Percentiles rank a stretch among this genome's conserved stretches.
Evolutionary conservation across 352 stramenopile species (phyloP).

Genomic region (Bremia lactucae): DNA sequence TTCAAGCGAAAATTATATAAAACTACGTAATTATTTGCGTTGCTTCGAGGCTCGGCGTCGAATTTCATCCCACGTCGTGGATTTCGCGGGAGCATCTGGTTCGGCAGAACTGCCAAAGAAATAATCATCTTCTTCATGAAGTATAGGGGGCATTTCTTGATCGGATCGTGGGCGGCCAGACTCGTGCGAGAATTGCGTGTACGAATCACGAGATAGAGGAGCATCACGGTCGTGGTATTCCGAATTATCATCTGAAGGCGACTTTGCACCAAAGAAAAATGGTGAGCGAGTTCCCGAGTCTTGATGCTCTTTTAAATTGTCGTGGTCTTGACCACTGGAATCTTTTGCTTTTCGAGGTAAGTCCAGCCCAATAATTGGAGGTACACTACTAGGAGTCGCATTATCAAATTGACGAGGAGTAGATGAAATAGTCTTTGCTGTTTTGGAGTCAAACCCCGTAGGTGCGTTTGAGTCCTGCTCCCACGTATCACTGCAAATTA

Average conservation of each 20-base stretch:
- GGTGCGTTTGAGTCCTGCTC: slow-evolving; percentile 10
- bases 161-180: slow-evolving; percentile 3
- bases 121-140: slow-evolving; percentile 41
- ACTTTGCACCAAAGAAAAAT: slow-evolving; percentile 49
- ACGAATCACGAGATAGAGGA: slow-evolving; percentile 31
- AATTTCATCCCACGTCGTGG: slow-evolving; percentile 73
- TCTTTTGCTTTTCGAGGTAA: slow-evolving; percentile 9
- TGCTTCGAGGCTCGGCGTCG: slow-evolving; percentile 40
- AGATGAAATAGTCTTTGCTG: slow-evolving; percentile 3
- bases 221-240: slow-evolving; percentile 8
- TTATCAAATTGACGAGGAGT: slow-evolving; percentile 8
- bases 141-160: slow-evolving; percentile 9
- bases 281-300: slow-evolving; percentile 14
- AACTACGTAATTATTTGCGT: slow-evolving; percentile 23
- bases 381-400: slow-evolving; percentile 9
- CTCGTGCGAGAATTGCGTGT: slow-evolving; percentile 17
- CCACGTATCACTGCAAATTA: slow-evolving; percentile 54
- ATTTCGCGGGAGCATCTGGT: slow-evolving; percentile 17
- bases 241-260: slow-evolving; percentile 2
- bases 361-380: slow-evolving; percentile 22
- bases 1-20: not conserved
- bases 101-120: slow-evolving; percentile 28
- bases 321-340: slow-evolving; percentile 3
- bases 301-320: slow-evolving; percentile 16
- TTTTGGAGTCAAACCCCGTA: slow-evolving; percentile 5